Evolutionary conservation across 2,329 filamentous ascomycete genomes (phyloP).

Genomic region (Xylaria sp.): DNA sequence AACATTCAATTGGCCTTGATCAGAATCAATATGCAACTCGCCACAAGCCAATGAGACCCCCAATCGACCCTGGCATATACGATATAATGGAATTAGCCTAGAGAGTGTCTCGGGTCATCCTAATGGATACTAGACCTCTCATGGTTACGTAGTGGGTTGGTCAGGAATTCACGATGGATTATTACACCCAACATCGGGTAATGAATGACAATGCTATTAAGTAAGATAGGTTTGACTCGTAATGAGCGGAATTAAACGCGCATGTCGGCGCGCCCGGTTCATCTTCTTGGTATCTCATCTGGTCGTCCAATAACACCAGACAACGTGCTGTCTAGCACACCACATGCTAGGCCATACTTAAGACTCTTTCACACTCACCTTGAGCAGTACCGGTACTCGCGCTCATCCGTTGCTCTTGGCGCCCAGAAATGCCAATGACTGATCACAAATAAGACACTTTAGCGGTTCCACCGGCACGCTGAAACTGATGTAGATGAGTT

Average conservation of each 20-base stretch:
- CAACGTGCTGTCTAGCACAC: not conserved
- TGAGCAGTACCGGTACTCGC: not conserved
- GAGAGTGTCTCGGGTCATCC: not conserved
- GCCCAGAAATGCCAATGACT: not conserved
- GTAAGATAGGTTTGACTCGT: not conserved
- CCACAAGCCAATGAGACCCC: conserved; percentile 5
- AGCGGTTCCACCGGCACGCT: not conserved
- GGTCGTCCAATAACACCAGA: not conserved
- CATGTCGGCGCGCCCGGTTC: not conserved
- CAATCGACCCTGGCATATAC: no score
- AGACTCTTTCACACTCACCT: not conserved
- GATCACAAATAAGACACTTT: not conserved
- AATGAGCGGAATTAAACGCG: not conserved
- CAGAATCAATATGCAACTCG: not conserved
- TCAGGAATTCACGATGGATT: not conserved
- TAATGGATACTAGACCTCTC: no score
- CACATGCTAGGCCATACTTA: not conserved
- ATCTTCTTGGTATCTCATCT: conserved; percentile 11
- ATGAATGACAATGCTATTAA: no score
- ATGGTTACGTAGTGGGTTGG: no score
- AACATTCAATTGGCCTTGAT: not conserved
- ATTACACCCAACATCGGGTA: not conserved
- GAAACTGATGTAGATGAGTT: conserved; percentile 1
- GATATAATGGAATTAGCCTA: not conserved
- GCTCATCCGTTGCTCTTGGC: not conserved